These are phyloP conservation scores for Globisporangium alternatum DNA, from an alignment of 352 stramenopile genomes.

Conservation along the genomic window DNA sequence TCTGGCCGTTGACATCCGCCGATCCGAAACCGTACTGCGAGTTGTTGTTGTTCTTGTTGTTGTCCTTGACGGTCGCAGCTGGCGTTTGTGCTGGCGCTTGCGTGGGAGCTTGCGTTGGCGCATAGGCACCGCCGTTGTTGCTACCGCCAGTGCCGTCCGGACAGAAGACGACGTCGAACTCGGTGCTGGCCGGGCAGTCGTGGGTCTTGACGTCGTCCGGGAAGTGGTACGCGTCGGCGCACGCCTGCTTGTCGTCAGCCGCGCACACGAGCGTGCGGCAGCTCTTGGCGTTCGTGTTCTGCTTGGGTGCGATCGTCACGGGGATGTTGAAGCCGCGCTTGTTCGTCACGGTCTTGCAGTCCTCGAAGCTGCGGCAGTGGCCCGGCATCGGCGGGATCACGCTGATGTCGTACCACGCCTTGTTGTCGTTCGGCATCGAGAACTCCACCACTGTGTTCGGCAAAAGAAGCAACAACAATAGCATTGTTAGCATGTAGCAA, in stretches of 20 bases:
- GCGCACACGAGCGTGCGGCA: slow-evolving; percentile 38
- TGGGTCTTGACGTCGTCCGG: slow-evolving; percentile 72
- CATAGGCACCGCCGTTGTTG: slow-evolving; percentile 4
- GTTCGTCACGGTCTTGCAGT: slow-evolving; percentile 42
- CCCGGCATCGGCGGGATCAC: slow-evolving; percentile 55
- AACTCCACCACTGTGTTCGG: slow-evolving; percentile 26
- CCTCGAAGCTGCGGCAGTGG: slow-evolving; percentile 37
- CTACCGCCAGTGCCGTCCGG: slow-evolving; percentile 13
- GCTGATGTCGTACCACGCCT: slow-evolving; percentile 58
- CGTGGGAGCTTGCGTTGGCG: background rate
- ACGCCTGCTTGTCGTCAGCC: slow-evolving; percentile 23
- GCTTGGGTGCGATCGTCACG: slow-evolving; percentile 34
- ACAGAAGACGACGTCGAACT: slow-evolving; percentile 60
- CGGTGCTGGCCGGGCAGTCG: slow-evolving; percentile 34
- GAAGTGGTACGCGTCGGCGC: slow-evolving; percentile 58
- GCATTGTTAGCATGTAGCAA: background rate
- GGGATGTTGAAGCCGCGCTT: slow-evolving; percentile 57
- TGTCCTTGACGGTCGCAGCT: background rate
- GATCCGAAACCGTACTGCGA: slow-evolving; percentile 5
- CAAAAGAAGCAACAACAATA: slow-evolving; percentile 1
- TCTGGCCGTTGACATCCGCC: background rate
- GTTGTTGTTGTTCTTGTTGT: slow-evolving; percentile 11
- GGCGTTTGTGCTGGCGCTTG: slow-evolving; percentile 3
- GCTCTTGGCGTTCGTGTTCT: slow-evolving; percentile 22
- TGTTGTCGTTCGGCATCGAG: slow-evolving; percentile 14